Evolutionary conservation across 2,329 filamentous ascomycete genomes (phyloP).

Genomic region (Aureobasidium melanogenum): DNA sequence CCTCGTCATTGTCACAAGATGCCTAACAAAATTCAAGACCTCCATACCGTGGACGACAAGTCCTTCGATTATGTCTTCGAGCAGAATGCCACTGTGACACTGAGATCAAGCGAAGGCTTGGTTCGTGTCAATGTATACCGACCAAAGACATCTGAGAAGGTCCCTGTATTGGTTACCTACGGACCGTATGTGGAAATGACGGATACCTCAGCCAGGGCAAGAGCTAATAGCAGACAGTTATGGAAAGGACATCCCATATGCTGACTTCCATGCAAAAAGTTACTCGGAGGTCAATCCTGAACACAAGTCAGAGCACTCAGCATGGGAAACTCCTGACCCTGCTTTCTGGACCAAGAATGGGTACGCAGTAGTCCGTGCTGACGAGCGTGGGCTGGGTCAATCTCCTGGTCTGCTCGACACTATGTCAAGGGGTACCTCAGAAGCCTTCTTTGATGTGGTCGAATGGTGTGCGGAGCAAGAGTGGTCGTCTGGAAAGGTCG

Average conservation of each 20-base stretch:
- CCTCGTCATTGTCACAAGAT: slow-evolving; percentile 14
- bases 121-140: slow-evolving; percentile 28
- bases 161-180: slow-evolving; percentile 60
- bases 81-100: slow-evolving; percentile 23
- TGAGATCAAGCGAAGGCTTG: slow-evolving; percentile 23
- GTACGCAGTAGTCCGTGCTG: slow-evolving; percentile 31
- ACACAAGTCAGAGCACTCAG: slow-evolving; percentile 33
- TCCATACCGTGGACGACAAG: slow-evolving; percentile 24
- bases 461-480: slow-evolving; percentile 17
- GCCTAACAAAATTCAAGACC: slow-evolving; percentile 25
- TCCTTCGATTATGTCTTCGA: slow-evolving; percentile 26
- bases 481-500: slow-evolving; percentile 24
- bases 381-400: slow-evolving; percentile 45
- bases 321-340: slow-evolving; percentile 37
- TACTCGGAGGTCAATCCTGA: slow-evolving; percentile 33
- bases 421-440: slow-evolving; percentile 42
- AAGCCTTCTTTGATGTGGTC: slow-evolving; percentile 18
- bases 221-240: slow-evolving; percentile 31
- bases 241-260: slow-evolving; percentile 62
- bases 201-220: too few relatives aligned
- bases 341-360: slow-evolving; percentile 26
- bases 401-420: slow-evolving; percentile 45
- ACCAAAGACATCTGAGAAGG: slow-evolving; percentile 27
- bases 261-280: slow-evolving; percentile 44
- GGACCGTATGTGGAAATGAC: slow-evolving; percentile 37